Evolutionary conservation across 192 early-diverging fungal genomes (phyloP).

Genomic region (Rhizophagus clarus): DNA sequence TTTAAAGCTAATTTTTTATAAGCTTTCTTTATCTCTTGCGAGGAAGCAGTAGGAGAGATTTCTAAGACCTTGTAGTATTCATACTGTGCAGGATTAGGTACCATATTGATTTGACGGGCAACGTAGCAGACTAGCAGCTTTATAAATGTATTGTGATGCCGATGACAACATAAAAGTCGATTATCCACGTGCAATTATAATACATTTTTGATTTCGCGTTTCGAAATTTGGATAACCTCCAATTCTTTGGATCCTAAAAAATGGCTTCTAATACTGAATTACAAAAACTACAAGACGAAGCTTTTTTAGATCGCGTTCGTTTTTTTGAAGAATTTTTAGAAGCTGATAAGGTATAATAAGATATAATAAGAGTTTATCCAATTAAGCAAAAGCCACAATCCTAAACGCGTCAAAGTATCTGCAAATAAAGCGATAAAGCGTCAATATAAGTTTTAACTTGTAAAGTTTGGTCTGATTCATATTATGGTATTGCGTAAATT

Average conservation of each 20-base stretch:
- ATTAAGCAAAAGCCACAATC: too few relatives aligned
- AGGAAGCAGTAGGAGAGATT: slow-evolving; percentile 71
- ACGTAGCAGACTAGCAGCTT: too few relatives aligned
- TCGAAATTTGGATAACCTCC: neutral
- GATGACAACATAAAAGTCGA: neutral
- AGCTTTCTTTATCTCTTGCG: slow-evolving; percentile 94
- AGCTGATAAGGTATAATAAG: slow-evolving; percentile 5
- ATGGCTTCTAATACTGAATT: neutral
- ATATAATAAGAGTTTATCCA: too few relatives aligned
- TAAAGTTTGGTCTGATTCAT: too few relatives aligned
- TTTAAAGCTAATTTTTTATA: slow-evolving; percentile 97
- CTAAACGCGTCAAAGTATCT: neutral
- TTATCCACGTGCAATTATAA: neutral
- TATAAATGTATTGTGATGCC: too few relatives aligned
- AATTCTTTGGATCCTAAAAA: neutral
- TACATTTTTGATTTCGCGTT: neutral
- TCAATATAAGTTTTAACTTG: neutral
- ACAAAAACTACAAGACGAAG: slow-evolving; percentile 11
- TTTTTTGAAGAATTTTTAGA: slow-evolving; percentile 28
- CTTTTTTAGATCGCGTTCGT: slow-evolving; percentile 13
- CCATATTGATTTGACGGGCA: too few relatives aligned
- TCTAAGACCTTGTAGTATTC: slow-evolving; percentile 88
- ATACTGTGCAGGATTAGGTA: too few relatives aligned
- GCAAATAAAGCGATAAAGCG: neutral
- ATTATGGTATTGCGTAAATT: too few relatives aligned